Evolutionary conservation across 768 basidiomycete genomes (phyloP).

Genomic region (Lepiota venenata): DNA sequence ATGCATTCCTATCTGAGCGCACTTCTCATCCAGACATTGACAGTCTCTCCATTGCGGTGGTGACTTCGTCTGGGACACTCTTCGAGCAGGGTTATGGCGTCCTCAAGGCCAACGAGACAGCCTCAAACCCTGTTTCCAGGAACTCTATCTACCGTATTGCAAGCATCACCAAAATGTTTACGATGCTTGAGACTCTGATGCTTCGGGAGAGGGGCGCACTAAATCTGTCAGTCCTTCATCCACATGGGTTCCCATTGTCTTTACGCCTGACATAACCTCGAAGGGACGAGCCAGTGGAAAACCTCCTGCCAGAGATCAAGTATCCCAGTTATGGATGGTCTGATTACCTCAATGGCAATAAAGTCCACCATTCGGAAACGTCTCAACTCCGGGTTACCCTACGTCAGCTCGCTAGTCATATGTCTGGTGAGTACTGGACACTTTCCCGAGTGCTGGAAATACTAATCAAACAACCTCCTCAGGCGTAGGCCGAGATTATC

Average conservation of each 20-base stretch:
- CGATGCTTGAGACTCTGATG: conserved; percentile 44
- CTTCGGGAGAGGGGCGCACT: conserved; percentile 42
- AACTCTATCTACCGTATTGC: conserved; percentile 51
- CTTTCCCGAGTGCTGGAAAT: background rate
- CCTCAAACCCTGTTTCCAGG: conserved; percentile 26
- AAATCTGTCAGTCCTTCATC: conserved; percentile 18
- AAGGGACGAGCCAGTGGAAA: conserved; percentile 50
- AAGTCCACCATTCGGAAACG: background rate
- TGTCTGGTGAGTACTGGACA: conserved; percentile 24
- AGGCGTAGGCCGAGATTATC: conserved; percentile 36
- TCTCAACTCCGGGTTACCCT: conserved; percentile 30
- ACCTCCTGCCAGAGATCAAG: conserved; percentile 37
- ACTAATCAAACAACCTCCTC: background rate
- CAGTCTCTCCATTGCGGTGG: conserved; percentile 46
- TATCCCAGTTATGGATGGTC: conserved; percentile 32
- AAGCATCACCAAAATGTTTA: conserved; percentile 50
- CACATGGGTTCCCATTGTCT: background rate
- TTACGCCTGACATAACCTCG: background rate
- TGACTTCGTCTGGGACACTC: conserved; percentile 42
- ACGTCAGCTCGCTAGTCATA: conserved; percentile 39
- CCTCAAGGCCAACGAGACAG: conserved; percentile 40
- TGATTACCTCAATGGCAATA: conserved; percentile 21
- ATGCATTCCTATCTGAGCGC: conserved; percentile 24
- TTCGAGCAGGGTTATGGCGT: conserved; percentile 44
- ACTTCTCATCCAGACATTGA: conserved; percentile 37